phyloP scores from a whole-genome alignment of 192 early-diverging fungal genomes.

The Chytriomyces sp. region DNA sequence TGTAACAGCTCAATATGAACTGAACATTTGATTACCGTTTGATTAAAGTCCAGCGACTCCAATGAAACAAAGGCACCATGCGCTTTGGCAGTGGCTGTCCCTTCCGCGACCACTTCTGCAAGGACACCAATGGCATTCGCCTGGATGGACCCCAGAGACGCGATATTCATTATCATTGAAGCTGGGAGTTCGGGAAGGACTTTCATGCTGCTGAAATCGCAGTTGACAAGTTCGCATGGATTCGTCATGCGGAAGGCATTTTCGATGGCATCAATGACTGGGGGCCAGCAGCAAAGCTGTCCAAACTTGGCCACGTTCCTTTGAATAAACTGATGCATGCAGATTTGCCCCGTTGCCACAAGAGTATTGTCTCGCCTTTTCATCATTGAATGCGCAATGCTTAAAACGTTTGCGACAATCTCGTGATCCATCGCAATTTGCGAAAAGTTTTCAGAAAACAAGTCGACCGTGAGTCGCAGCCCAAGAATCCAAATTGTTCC shows the following conservation, averaged over 20 bases:
- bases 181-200: conserved; percentile 18
- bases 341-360: conserved; percentile 60
- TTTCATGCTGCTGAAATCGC: conserved; percentile 42
- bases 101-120: conserved; percentile 34
- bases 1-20: conserved; percentile 60
- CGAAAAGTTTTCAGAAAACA: conserved; percentile 48
- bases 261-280: conserved; percentile 48
- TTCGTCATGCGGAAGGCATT: conserved; percentile 50
- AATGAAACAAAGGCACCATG: conserved; percentile 42
- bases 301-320: conserved; percentile 47
- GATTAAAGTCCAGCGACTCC: conserved; percentile 58
- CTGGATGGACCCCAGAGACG: conserved; percentile 9
- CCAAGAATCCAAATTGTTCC: conserved; percentile 57
- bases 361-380: conserved; percentile 54
- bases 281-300: conserved; percentile 32
- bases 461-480: conserved; percentile 51
- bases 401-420: conserved; percentile 41
- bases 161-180: conserved; percentile 26
- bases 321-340: conserved; percentile 54
- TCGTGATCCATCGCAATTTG: conserved; percentile 35
- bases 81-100: conserved; percentile 36
- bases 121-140: conserved; percentile 13
- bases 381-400: conserved; percentile 54
- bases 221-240: conserved; percentile 56
- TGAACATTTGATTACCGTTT: conserved; percentile 59